phyloP scores from a whole-genome alignment of 805 yeast species.

The Wickerhamomyces strasburgensis region DNA sequence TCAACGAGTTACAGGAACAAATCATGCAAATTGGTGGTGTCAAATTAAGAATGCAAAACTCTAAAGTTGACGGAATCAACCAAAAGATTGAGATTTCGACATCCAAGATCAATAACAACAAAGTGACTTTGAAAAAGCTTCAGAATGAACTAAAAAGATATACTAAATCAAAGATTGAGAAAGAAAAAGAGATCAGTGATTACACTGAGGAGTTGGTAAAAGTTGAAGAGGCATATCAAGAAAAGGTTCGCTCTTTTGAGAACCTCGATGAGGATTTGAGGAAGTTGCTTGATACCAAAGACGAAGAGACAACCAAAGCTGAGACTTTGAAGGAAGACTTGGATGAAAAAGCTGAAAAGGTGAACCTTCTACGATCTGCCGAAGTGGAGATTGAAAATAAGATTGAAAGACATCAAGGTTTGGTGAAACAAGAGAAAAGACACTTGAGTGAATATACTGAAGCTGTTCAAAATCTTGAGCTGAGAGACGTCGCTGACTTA shows the following conservation, averaged over 20 bases:
- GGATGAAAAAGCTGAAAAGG: slow-evolving; percentile 35
- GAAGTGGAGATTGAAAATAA: slow-evolving; percentile 65
- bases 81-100: slow-evolving; percentile 59
- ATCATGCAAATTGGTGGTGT: slow-evolving; percentile 93
- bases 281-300: slow-evolving; percentile 27
- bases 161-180: slow-evolving; percentile 39
- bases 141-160: slow-evolving; percentile 59
- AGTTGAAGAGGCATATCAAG: slow-evolving; percentile 28
- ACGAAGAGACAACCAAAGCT: slow-evolving; percentile 35
- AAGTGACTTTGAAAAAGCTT: slow-evolving; percentile 51
- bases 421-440: slow-evolving; percentile 36
- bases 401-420: slow-evolving; percentile 49
- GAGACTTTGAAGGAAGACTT: slow-evolving; percentile 38
- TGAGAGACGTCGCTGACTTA: slow-evolving; percentile 46
- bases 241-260: slow-evolving; percentile 23
- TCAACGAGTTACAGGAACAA: slow-evolving; percentile 60
- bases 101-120: slow-evolving; percentile 54
- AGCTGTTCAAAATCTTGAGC: slow-evolving; percentile 38
- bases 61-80: slow-evolving; percentile 71
- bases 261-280: slow-evolving; percentile 32
- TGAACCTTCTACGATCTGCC: slow-evolving; percentile 54
- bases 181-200: slow-evolving; percentile 41
- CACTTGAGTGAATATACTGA: slow-evolving; percentile 29
- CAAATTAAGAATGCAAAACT: slow-evolving; percentile 68
- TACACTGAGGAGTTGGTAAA: slow-evolving; percentile 31